Base-by-base conservation (phyloP, 306 rosid species). In the Trichosanthes cucumerina region DNA sequence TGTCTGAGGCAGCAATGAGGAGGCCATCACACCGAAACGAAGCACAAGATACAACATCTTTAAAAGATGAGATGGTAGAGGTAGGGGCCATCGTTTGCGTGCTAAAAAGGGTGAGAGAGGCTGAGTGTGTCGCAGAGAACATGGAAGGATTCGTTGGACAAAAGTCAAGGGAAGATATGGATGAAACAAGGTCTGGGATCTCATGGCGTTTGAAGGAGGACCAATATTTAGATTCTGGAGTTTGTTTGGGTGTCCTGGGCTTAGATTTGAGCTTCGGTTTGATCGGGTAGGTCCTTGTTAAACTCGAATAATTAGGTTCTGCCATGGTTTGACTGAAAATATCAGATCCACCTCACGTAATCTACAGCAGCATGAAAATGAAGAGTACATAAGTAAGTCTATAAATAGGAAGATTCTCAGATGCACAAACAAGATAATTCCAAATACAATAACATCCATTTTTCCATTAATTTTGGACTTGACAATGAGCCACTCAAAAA, bases 191-290 rank as follows among this genome's bases (percentile, higher is more conserved):
- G 13, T 86, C 52, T 0, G 93, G 88, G 81, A 92, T 88, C 81
- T 95, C 90, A 16, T 79, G 80, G 52, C 85, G 76, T 65, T 88
- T 91, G 89, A 92, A 91, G 79, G 97, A 95, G 28, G 97, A 91
- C 97, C 97, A 95, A 86, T 89, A 91, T 24, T 86, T 90, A 1
- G 97, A 92, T 82, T 92, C 96, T 0, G 90, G 39, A 14, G 92
- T 89, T 84, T 91, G 82, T 1, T 81, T 83, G n/a, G 80, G 86
- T 3, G 86, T 87, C 80, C 96, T 84, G 4, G 92, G 83, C 77
- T 95, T 95, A 0, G 97, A 59, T 82, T 87, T 95, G 14, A 84
- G 83, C 83, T 91, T 96, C 0, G 99, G 90, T 70, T 87, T 96
- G 0, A 92, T 90, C 0, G 88, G 91, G 89, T 86, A 92, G 31